These are phyloP conservation scores for Colletotrichum sansevieriae DNA, from an alignment of 2,329 filamentous ascomycete species.

Conservation along the genomic window DNA sequence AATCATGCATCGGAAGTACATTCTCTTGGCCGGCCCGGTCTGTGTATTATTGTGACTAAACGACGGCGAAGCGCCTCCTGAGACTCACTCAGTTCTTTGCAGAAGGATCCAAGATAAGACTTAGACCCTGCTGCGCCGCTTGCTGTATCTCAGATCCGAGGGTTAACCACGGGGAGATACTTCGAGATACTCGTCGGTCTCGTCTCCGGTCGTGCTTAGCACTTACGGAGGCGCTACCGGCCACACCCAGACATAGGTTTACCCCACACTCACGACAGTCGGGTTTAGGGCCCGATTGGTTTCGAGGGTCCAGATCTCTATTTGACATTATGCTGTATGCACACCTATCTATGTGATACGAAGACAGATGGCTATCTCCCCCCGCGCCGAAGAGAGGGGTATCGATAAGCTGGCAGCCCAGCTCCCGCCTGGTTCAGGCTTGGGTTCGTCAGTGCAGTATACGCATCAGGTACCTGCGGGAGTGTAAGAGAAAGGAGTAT, in stretches of 20 bases:
- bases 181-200: constrained; percentile 15
- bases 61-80: not conserved
- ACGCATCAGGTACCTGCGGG: constrained; percentile 16
- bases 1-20: not conserved
- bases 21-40: not conserved
- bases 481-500: not conserved
- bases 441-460: constrained; percentile 14
- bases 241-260: constrained; percentile 5
- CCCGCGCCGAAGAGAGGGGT: constrained; percentile 31
- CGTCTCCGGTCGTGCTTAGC: constrained; percentile 18
- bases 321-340: constrained; percentile 18
- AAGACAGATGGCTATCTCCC: constrained; percentile 22
- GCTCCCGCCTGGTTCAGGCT: constrained; percentile 15
- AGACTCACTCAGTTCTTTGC: not conserved
- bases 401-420: constrained; percentile 37
- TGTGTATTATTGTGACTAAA: constrained; percentile 12
- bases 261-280: constrained; percentile 25
- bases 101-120: constrained; percentile 18
- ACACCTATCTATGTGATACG: constrained; percentile 29
- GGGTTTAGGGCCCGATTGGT: constrained; percentile 20
- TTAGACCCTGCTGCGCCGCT: constrained; percentile 2
- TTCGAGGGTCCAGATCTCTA: constrained; percentile 14
- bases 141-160: constrained; percentile 3
- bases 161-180: not conserved
- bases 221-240: constrained; percentile 31